Evolutionary conservation across 192 early-diverging fungal genomes (phyloP).

Genomic region (Dissophora ornata): DNA sequence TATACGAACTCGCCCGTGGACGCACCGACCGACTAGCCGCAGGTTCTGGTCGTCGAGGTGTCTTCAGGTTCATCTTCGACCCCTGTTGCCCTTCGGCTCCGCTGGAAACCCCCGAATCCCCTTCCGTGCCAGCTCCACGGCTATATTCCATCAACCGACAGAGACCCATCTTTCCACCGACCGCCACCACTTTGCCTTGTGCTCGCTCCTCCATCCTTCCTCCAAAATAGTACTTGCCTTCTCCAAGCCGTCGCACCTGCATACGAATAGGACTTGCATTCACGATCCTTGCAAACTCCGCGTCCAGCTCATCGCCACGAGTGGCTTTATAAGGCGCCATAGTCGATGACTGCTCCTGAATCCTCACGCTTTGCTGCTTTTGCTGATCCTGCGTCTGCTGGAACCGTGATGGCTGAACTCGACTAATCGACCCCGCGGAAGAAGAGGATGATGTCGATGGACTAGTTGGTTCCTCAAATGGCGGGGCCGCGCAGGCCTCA

Average conservation of each 20-base stretch:
- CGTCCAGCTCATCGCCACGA: slow-evolving; percentile 63
- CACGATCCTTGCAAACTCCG: slow-evolving; percentile 61
- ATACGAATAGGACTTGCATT: slow-evolving; percentile 59
- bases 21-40: slow-evolving; percentile 4
- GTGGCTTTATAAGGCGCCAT: slow-evolving; percentile 49
- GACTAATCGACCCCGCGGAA: slow-evolving; percentile 14
- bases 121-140: slow-evolving; percentile 11
- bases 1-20: slow-evolving; percentile 10
- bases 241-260: slow-evolving; percentile 55
- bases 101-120: slow-evolving; percentile 22
- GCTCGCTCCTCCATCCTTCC: slow-evolving; percentile 49
- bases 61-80: slow-evolving; percentile 16
- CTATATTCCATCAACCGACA: slow-evolving; percentile 64
- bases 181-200: slow-evolving; percentile 23
- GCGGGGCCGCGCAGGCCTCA: neutral
- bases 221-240: slow-evolving; percentile 53
- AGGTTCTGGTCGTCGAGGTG: slow-evolving; percentile 22
- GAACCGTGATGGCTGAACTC: neutral
- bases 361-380: neutral
- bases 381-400: neutral
- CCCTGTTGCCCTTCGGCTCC: slow-evolving; percentile 18
- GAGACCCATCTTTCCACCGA: slow-evolving; percentile 55
- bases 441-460: slow-evolving; percentile 34
- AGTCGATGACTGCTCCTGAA: neutral
- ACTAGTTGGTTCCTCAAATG: slow-evolving; percentile 26